These are phyloP conservation scores for Prototheca wickerhamii DNA, from an alignment of 163 green algal genomes.

Conservation along the genomic window DNA sequence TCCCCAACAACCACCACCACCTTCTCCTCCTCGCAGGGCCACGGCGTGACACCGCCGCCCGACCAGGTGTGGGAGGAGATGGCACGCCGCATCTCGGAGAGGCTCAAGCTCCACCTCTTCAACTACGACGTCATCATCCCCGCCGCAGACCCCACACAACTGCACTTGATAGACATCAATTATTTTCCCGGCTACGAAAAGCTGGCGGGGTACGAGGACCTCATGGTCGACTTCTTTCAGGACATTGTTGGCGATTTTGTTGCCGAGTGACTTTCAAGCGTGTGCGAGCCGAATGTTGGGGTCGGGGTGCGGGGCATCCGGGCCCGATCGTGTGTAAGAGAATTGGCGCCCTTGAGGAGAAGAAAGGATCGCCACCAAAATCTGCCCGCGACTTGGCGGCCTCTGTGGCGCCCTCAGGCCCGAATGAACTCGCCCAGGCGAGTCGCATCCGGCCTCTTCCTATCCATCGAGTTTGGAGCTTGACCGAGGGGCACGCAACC, in stretches of 20 bases:
- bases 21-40: conserved; percentile 8
- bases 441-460: too few relatives aligned
- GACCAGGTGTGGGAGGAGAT: conserved; percentile 37
- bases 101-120: conserved; percentile 36
- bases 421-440: too few relatives aligned
- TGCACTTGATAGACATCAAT: conserved; percentile 51
- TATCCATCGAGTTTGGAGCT: too few relatives aligned
- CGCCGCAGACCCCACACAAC: neutral
- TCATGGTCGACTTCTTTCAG: conserved; percentile 39
- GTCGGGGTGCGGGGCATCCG: too few relatives aligned
- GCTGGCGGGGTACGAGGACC: conserved; percentile 36
- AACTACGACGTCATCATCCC: conserved; percentile 51
- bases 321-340: too few relatives aligned
- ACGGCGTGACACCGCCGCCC: conserved; percentile 28
- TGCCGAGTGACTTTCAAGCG: too few relatives aligned
- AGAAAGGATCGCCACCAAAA: too few relatives aligned
- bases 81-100: conserved; percentile 21
- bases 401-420: too few relatives aligned
- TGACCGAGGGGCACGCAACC: too few relatives aligned
- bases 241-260: neutral
- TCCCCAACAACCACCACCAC: neutral
- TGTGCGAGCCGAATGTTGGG: too few relatives aligned
- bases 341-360: too few relatives aligned
- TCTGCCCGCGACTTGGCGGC: too few relatives aligned
- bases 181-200: conserved; percentile 56